phyloP scores from a whole-genome alignment of 2,329 filamentous ascomycete genomes.

The Boeremia exigua region DNA sequence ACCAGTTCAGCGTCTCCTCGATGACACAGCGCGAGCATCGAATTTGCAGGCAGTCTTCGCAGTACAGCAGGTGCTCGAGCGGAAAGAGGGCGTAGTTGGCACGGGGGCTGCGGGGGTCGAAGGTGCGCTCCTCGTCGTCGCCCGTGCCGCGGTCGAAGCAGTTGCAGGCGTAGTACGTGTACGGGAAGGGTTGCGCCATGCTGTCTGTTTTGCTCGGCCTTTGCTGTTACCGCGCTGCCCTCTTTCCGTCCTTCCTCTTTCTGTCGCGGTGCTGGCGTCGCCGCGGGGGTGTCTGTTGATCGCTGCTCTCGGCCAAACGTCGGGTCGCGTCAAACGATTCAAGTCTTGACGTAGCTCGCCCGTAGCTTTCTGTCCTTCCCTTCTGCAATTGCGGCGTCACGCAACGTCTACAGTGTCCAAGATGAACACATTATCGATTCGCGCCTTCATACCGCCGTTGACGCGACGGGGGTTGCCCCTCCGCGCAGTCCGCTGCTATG shows the following conservation, averaged over 20 bases:
- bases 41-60: constrained; percentile 96
- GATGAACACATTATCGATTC: constrained; percentile 44
- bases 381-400: background rate
- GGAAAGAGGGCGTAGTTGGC: constrained; percentile 93
- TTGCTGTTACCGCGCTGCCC: background rate
- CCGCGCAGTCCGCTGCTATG: constrained; percentile 64
- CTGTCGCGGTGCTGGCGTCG: constrained; percentile 1
- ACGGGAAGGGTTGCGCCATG: constrained; percentile 66
- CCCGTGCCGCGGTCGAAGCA: constrained; percentile 59
- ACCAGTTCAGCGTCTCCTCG: constrained; percentile 95
- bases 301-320: constrained; percentile 8
- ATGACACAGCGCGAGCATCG: constrained; percentile 89
- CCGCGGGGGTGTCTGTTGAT: constrained; percentile 18
- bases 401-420: background rate
- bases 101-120: constrained; percentile 83
- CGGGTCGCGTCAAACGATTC: constrained; percentile 1
- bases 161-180: constrained; percentile 69
- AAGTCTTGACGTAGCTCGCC: constrained; percentile 12
- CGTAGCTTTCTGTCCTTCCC: background rate
- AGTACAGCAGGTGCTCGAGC: constrained; percentile 92
- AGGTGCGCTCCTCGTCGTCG: constrained; percentile 77
- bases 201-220: background rate
- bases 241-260: constrained; percentile 6
- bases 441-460: constrained; percentile 45
- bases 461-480: constrained; percentile 34